Evolutionary conservation across 2,329 filamentous ascomycete genomes (phyloP).

Genomic region (Magnaporthales sp.): DNA sequence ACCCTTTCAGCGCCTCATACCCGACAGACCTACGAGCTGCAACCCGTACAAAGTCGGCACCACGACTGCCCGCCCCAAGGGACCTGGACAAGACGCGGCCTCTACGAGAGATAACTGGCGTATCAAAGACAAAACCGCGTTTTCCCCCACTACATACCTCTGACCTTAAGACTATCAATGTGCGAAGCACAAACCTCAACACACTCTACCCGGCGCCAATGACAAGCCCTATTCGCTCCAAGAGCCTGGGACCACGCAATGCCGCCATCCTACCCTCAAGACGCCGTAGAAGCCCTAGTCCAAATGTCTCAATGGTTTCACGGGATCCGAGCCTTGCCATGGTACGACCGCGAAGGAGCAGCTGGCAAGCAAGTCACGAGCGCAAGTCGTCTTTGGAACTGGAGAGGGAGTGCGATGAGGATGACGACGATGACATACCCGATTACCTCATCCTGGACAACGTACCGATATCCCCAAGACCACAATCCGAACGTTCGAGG

Average conservation of each 20-base stretch:
- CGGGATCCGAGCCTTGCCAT: conserved; percentile 29
- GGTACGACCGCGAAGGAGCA: conserved; percentile 46
- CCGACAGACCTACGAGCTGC: conserved; percentile 31
- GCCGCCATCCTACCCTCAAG: conserved; percentile 29
- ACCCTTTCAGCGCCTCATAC: conserved; percentile 41
- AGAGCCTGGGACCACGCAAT: conserved; percentile 26
- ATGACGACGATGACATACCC: conserved; percentile 70
- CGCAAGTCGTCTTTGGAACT: conserved; percentile 62
- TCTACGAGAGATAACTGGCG: conserved; percentile 22
- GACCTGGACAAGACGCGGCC: conserved; percentile 21
- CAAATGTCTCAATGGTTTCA: conserved; percentile 35
- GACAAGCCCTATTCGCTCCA: conserved; percentile 18
- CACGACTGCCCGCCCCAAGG: conserved; percentile 21
- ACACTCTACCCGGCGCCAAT: conserved; percentile 20
- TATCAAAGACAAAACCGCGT: conserved; percentile 28
- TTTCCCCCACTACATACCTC: conserved; percentile 36
- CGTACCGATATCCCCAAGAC: conserved; percentile 70
- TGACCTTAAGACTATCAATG: conserved; percentile 36
- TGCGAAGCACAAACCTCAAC: conserved; percentile 39
- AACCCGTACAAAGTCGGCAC: conserved; percentile 13
- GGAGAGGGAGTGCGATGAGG: conserved; percentile 68
- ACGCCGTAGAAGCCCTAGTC: conserved; percentile 43
- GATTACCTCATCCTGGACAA: conserved; percentile 75
- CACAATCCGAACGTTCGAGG: conserved; percentile 43
- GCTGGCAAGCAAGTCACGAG: conserved; percentile 59